Evolutionary conservation across 805 yeast species (phyloP), one percentile per base, ranked within the genome.

Genomic region (Zygoascus bituminiphila): DNA sequence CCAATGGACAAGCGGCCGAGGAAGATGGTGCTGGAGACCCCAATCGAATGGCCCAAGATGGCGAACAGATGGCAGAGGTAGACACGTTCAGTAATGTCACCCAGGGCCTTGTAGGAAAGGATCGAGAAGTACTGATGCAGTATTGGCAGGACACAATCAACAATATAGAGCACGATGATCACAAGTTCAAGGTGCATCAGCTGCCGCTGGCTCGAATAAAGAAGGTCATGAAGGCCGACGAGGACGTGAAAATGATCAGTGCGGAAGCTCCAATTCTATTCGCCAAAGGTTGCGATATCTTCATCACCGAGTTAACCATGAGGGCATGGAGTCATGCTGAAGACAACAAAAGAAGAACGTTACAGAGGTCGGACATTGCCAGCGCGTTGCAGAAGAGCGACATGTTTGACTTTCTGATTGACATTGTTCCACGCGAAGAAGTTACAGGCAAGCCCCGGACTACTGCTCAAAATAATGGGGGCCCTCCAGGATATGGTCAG

Each of bases 311-410:
- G 64, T 71, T 93, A 48, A 89, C 99, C 12, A 89, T 93, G 96
- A 75, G 99, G 50, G 97, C 98, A 6, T 93, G 98, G 98, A 88
- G 93, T 53, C 96, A 89, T 59, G 96, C 98, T 2, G 98, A 93
- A 65, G 96, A 88, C 60, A 87, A 87, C 69, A 93, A 93, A 63
- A 77, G 99, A 56, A 71, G 99, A 52, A 93, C 99, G 4, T 70
- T 93, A 51, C 99, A 93, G 64, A 85, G 88, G 60, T 80, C 88
- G 1, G 99, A 93, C 62, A 88, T 93, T 53, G 95, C 96, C 1
- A 93, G 93, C 15, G 98, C 98, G 1, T 71, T 94, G 49, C 93
- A 88, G 55, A 88, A 88, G 63, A 79, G 89, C 36, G 98, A 93
- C 64, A 91, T 93, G 96, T 94, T 91, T 72, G 99, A 93, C 62